These are phyloP conservation scores for Venturia oleaginea DNA, from an alignment of 2,329 filamentous ascomycete species.

Conservation along the genomic window DNA sequence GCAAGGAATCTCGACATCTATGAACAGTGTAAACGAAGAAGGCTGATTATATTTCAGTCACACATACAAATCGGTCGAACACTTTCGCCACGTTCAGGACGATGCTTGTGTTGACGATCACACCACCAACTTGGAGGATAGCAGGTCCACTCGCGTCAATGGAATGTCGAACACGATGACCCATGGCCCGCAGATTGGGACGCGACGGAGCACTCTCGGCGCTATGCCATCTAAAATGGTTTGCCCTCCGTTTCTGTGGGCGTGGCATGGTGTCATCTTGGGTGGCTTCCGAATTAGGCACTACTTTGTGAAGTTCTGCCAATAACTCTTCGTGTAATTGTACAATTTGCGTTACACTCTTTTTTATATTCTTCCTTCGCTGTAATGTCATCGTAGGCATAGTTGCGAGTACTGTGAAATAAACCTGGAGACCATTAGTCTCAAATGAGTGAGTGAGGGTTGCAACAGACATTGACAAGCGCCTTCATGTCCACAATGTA, in stretches of 20 bases:
- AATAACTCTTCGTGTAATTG: slow-evolving; percentile 77
- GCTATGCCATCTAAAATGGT: slow-evolving; percentile 40
- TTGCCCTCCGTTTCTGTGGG: slow-evolving; percentile 22
- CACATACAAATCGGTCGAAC: slow-evolving; percentile 43
- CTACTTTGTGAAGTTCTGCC: slow-evolving; percentile 58
- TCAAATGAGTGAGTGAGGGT: neutral
- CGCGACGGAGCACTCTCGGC: slow-evolving; percentile 36
- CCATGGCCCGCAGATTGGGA: slow-evolving; percentile 19
- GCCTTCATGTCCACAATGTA: slow-evolving; percentile 85
- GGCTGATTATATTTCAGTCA: neutral
- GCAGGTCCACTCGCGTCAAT: slow-evolving; percentile 35
- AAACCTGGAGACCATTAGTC: slow-evolving; percentile 25
- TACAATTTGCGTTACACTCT: slow-evolving; percentile 70
- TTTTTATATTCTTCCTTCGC: slow-evolving; percentile 64
- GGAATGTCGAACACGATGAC: slow-evolving; percentile 33
- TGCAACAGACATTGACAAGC: slow-evolving; percentile 60
- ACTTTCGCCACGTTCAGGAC: slow-evolving; percentile 45
- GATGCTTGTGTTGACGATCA: slow-evolving; percentile 44
- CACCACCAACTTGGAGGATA: slow-evolving; percentile 26
- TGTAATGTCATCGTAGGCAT: slow-evolving; percentile 55
- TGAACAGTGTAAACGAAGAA: slow-evolving; percentile 9
- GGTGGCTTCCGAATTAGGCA: slow-evolving; percentile 54
- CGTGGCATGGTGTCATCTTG: slow-evolving; percentile 20
- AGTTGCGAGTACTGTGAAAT: slow-evolving; percentile 55
- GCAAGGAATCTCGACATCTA: slow-evolving; percentile 74